Conservation (phyloP, 2,329 filamentous ascomycete species). For the Colletotrichum karsti region DNA sequence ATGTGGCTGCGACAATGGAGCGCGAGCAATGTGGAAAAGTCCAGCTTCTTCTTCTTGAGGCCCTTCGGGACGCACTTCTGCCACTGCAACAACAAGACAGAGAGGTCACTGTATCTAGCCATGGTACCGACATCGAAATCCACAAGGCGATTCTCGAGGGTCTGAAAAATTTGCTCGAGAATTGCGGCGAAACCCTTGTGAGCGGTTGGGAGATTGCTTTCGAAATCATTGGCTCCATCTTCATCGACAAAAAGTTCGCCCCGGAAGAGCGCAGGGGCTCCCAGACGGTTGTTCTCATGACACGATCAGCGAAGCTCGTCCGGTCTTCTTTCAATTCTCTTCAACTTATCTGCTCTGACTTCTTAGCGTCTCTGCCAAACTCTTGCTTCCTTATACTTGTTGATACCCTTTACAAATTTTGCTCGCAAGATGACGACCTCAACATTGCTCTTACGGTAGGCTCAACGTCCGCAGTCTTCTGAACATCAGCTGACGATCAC, state of each 20-base stretch:
- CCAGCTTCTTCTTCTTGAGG: conserved; percentile 76
- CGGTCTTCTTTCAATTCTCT: conserved; percentile 88
- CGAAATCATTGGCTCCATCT: conserved; percentile 84
- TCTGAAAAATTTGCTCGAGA: conserved; percentile 83
- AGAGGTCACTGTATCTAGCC: conserved; percentile 63
- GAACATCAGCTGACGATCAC: conserved; percentile 27
- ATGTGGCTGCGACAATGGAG: conserved; percentile 60
- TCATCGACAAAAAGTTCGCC: conserved; percentile 56
- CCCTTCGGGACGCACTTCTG: conserved; percentile 68
- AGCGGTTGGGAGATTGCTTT: conserved; percentile 90
- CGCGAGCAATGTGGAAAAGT: conserved; percentile 64
- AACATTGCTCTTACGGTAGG: conserved; percentile 92
- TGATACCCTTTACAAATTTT: conserved; percentile 89
- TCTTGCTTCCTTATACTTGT: conserved; percentile 81
- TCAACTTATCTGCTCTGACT: conserved; percentile 95
- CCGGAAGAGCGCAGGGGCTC: conserved; percentile 42
- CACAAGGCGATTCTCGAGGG: conserved; percentile 83
- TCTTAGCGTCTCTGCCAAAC: conserved; percentile 77
- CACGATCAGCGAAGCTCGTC: conserved; percentile 77
- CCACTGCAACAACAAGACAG: conserved; percentile 64
- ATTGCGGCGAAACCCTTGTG: conserved; percentile 84
- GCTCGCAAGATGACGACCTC: conserved; percentile 87
- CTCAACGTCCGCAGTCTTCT: conserved; percentile 17
- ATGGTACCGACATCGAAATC: conserved; percentile 77
- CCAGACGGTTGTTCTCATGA: conserved; percentile 49